Conservation (phyloP, 2,329 filamentous ascomycete species). For the Xylariaceae sp. region DNA sequence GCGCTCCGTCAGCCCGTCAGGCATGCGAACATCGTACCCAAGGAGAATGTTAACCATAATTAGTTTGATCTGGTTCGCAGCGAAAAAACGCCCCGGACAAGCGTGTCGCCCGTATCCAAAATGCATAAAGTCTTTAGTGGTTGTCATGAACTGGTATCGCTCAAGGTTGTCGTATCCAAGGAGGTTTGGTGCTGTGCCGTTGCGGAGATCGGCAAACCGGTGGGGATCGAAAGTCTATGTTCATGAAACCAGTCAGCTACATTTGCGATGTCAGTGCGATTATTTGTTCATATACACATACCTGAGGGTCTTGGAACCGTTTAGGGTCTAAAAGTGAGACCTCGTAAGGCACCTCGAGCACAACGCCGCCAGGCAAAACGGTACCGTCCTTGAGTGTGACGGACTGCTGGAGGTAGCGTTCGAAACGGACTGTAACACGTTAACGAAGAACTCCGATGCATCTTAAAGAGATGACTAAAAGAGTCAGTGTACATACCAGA, state of each 20-base stretch:
- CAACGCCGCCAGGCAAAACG: constrained; percentile 37
- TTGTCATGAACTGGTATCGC: constrained; percentile 41
- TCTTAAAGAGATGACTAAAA: no score
- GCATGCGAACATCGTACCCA: constrained; percentile 36
- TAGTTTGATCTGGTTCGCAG: constrained; percentile 43
- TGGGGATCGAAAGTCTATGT: constrained; percentile 32
- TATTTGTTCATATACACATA: background rate
- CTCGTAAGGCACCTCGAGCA: constrained; percentile 38
- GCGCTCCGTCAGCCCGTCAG: constrained; percentile 22
- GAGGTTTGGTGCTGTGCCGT: constrained; percentile 22
- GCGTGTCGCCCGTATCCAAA: constrained; percentile 43
- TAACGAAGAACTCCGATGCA: background rate
- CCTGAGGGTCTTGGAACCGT: constrained; percentile 33
- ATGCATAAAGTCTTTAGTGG: constrained; percentile 31
- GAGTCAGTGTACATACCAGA: constrained; percentile 24
- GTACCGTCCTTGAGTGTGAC: constrained; percentile 27
- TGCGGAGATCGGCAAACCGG: constrained; percentile 35
- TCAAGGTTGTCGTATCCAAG: constrained; percentile 21
- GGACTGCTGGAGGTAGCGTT: constrained; percentile 44
- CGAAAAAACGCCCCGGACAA: constrained; percentile 41
- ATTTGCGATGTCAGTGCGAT: background rate
- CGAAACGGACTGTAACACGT: constrained; percentile 37
- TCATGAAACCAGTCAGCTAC: background rate
- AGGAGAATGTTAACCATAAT: constrained; percentile 39
- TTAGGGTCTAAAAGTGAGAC: constrained; percentile 33